Evolutionary conservation across 352 stramenopile genomes (phyloP), one percentile per base, ranked within the genome.

Genomic region (Plasmopara viticola): DNA sequence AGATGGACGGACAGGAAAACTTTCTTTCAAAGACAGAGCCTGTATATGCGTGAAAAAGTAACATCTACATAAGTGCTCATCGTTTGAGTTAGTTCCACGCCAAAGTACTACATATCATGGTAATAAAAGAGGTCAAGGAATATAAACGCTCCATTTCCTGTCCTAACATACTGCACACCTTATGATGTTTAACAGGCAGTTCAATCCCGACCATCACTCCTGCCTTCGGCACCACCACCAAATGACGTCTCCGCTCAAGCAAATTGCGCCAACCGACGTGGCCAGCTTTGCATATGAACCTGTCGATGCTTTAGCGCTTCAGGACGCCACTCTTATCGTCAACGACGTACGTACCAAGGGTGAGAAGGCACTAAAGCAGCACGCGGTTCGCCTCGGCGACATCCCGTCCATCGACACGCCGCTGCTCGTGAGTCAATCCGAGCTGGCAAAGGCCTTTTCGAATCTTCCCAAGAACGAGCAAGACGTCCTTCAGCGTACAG

Each of bases 401-500:
- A 60, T 91, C 15, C 47, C 73, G 25, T 58, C 41, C 38, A 58
- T 55, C 9, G 48, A 73, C 44, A 51, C 71, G 42, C 52, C 74
- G 9, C 45, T 92, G 15, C 49, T 92, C 7, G 68, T 95, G 9
- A 50, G 54, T 51, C 68, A 71, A 30, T 65, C 68, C 2, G 68
- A 91, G 44, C 80, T 97, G 37, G 59, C 92, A 52, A 70, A 70
- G 9, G 95, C 94, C 2, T 98, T 89, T 66, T 76, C 96, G 2
- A 44, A 54, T 33, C 70, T 98, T 3, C 66, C 73, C 0, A 48
- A 35, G 42, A 41, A 72, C n/a, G 76, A 97, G 55, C 79, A 90
- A 51, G 58, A 58, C 4, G 76, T 96, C 33, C 70, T 98, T 9
- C 55, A 84, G 50, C 94, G 95, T 60, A 97, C 95, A 38, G 73